These are phyloP conservation scores for Boletellus ananas DNA, from an alignment of 768 basidiomycete genomes.

Conservation along the genomic window DNA sequence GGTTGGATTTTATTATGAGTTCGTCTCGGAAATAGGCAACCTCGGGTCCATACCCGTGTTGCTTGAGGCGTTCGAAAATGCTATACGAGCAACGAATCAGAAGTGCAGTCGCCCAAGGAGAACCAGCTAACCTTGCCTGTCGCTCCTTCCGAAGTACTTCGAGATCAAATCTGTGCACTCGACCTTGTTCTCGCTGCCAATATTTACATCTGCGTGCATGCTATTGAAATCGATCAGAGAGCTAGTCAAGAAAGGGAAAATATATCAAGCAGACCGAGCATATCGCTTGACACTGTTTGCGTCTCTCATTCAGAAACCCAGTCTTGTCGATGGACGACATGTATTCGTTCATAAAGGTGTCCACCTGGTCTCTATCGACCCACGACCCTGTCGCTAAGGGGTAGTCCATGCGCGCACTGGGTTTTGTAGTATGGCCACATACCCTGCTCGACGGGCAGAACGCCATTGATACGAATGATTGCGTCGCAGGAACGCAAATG, in stretches of 20 bases:
- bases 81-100: conserved; percentile 1
- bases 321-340: neutral
- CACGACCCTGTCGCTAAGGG: neutral
- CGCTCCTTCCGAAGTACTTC: conserved; percentile 8
- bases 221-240: neutral
- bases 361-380: conserved; percentile 13
- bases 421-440: neutral
- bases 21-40: neutral
- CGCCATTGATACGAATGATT: neutral
- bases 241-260: neutral
- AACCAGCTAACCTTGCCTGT: conserved; percentile 4
- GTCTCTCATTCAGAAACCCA: conserved; percentile 4
- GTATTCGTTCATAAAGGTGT: conserved; percentile 5
- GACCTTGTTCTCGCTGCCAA: conserved; percentile 12
- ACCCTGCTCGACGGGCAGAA: conserved; percentile 8
- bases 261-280: neutral
- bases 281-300: neutral
- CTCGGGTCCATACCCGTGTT: conserved; percentile 12
- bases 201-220: conserved; percentile 7
- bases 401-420: neutral
- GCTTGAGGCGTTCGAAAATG: conserved; percentile 15
- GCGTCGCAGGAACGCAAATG: neutral
- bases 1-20: neutral
- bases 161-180: conserved; percentile 9
- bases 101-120: neutral